phyloP scores from a whole-genome alignment of 2,329 filamentous ascomycete species.

The Allantophomopsis lycopodina region DNA sequence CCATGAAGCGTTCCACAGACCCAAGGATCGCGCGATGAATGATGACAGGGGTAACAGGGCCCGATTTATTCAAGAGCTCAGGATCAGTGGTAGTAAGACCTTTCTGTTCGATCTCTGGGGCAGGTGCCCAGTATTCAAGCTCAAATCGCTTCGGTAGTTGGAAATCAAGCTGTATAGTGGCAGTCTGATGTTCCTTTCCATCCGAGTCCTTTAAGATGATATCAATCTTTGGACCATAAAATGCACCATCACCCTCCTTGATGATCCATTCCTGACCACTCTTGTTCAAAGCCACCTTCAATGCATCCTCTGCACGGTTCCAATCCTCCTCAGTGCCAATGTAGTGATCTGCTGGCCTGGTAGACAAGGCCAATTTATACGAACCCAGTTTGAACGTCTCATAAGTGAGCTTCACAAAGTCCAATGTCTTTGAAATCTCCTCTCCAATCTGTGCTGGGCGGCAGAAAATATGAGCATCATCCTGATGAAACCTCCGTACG shows the following conservation, averaged over 20 bases:
- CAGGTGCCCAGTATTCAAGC: conserved; percentile 59
- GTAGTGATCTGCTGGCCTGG: conserved; percentile 60
- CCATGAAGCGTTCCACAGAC: conserved; percentile 74
- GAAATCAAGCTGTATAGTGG: conserved; percentile 82
- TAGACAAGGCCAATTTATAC: conserved; percentile 68
- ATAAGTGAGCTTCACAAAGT: conserved; percentile 64
- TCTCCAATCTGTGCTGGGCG: conserved; percentile 59
- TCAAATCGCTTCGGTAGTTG: conserved; percentile 75
- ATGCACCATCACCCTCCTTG: conserved; percentile 74
- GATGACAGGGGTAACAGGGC: conserved; percentile 58
- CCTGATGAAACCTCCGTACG: conserved; percentile 78
- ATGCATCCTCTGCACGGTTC: conserved; percentile 51
- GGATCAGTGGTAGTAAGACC: conserved; percentile 34
- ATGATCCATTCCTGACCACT: conserved; percentile 57
- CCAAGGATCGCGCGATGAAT: conserved; percentile 78
- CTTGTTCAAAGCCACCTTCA: conserved; percentile 46
- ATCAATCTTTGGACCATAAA: conserved; percentile 88
- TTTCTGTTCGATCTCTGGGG: conserved; percentile 44
- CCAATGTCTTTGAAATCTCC: conserved; percentile 61
- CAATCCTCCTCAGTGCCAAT: conserved; percentile 65
- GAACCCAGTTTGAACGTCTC: conserved; percentile 54
- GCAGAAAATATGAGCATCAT: conserved; percentile 87
- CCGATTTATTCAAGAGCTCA: conserved; percentile 32
- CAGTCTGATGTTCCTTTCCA: conserved; percentile 79
- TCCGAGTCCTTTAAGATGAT: conserved; percentile 68